phyloP scores from a whole-genome alignment of 345 rosid species.

The Cardamine chenopodiifolia region DNA sequence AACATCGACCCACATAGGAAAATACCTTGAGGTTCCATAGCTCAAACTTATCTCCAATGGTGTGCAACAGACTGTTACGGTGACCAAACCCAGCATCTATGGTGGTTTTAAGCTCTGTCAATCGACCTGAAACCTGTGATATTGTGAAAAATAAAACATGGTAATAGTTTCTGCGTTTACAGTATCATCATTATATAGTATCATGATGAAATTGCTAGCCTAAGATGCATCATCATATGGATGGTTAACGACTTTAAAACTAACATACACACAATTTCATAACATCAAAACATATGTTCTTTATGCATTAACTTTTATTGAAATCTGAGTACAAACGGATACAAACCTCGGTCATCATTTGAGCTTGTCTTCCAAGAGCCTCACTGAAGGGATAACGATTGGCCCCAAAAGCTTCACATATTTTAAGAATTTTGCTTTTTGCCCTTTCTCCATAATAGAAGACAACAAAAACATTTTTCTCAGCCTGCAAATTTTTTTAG shows the following conservation, averaged over 20 bases:
- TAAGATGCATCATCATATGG: background rate
- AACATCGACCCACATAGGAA: background rate
- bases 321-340: constrained; percentile 3
- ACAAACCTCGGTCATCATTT: constrained; percentile 65
- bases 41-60: constrained; percentile 70
- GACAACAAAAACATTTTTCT: constrained; percentile 84
- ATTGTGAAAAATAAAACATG: background rate
- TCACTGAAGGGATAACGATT: constrained; percentile 88
- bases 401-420: constrained; percentile 97
- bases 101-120: constrained; percentile 74
- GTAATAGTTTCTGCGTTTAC: background rate
- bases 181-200: background rate
- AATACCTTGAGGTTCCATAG: constrained; percentile 71
- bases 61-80: constrained; percentile 60
- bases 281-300: constrained; percentile 1
- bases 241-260: constrained; percentile 8
- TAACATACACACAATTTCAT: constrained; percentile 2
- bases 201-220: constrained; percentile 5
- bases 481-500: constrained; percentile 58
- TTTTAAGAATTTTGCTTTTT: constrained; percentile 81
- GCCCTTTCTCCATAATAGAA: constrained; percentile 93
- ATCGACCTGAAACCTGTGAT: constrained; percentile 68
- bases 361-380: constrained; percentile 71
- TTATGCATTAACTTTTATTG: constrained; percentile 2
- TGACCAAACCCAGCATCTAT: constrained; percentile 68